These are phyloP conservation scores for Phytophthora multivora DNA, from an alignment of 352 stramenopile species.

Conservation along the genomic window DNA sequence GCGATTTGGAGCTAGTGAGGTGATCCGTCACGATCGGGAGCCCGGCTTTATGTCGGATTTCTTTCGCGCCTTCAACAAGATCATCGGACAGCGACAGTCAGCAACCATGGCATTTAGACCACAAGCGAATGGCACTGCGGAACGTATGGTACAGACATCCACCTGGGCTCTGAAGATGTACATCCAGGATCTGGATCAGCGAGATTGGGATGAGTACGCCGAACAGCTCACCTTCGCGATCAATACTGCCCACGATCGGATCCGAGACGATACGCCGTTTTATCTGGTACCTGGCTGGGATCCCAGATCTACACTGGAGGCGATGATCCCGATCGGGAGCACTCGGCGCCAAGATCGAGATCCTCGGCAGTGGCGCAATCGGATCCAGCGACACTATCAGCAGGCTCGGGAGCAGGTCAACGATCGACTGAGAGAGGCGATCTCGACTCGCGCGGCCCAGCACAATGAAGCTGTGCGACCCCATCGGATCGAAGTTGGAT, in stretches of 20 bases:
- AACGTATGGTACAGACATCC: conserved; percentile 31
- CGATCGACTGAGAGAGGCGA: no score
- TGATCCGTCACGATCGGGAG: conserved; percentile 30
- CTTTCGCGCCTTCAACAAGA: conserved; percentile 22
- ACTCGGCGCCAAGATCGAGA: no score
- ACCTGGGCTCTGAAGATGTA: conserved; percentile 24
- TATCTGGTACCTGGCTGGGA: no score
- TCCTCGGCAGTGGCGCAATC: no score
- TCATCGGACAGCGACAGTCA: conserved; percentile 11
- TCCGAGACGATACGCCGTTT: conserved; percentile 3
- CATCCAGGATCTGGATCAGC: conserved; percentile 20
- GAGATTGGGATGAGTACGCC: conserved; percentile 35
- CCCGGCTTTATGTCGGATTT: conserved; percentile 34
- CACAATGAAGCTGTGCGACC: no score
- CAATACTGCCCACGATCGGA: conserved; percentile 19
- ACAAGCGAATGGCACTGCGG: conserved; percentile 21
- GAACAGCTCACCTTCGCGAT: conserved; percentile 29
- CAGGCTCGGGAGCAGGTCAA: no score
- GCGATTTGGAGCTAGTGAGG: conserved; percentile 19
- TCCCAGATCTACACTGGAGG: no score
- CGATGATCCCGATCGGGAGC: no score
- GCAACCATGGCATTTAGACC: conserved; percentile 23
- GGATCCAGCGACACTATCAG: no score
- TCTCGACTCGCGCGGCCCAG: no score
- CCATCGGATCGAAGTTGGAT: no score